Evolutionary conservation across 306 rosid species (phyloP).

Genomic region (Psophocarpus tetragonolobus): DNA sequence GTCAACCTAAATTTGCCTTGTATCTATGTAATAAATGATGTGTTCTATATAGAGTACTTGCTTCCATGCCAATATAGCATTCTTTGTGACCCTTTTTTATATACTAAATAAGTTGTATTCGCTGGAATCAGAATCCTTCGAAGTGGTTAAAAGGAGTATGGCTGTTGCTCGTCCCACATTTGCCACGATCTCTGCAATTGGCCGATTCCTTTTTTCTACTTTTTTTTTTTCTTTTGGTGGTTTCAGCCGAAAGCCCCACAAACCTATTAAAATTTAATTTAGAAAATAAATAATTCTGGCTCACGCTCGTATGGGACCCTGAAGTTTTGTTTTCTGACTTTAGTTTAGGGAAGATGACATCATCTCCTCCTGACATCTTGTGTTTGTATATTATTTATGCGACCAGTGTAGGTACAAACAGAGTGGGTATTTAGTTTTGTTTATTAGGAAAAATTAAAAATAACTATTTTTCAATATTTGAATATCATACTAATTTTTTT

Average conservation of each 20-base stretch:
- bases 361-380: not conserved
- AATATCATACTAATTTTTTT: not conserved
- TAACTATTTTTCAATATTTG: not conserved
- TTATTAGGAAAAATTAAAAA: not conserved
- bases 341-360: constrained; percentile 13
- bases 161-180: constrained; percentile 26
- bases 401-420: not conserved
- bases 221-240: not conserved
- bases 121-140: constrained; percentile 47
- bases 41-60: not conserved
- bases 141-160: constrained; percentile 2
- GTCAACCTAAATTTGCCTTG: too few relatives aligned
- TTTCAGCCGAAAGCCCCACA: constrained; percentile 1
- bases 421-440: not conserved
- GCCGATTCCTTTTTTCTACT: not conserved
- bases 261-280: not conserved
- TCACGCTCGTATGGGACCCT: constrained; percentile 24
- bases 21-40: not conserved
- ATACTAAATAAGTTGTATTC: not conserved
- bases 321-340: not conserved
- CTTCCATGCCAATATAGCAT: not conserved
- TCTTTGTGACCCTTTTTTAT: not conserved
- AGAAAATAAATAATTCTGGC: not conserved
- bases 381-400: not conserved
- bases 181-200: constrained; percentile 24